phyloP scores from a whole-genome alignment of 352 stramenopile species.

The Phytophthora litchii region DNA sequence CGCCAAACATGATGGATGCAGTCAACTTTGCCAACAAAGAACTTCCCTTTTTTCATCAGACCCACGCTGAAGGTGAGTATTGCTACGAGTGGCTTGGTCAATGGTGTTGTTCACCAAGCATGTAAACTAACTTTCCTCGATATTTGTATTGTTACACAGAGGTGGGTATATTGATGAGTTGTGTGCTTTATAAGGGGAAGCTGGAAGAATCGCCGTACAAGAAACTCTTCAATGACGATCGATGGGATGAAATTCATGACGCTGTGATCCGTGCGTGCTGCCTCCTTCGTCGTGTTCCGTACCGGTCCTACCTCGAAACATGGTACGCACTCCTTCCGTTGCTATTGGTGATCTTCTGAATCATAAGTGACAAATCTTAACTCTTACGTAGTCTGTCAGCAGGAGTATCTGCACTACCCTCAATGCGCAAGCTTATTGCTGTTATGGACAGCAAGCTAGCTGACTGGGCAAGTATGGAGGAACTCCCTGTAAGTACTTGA shows the following conservation, averaged over 20 bases:
- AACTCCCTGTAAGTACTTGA: slow-evolving; percentile 58
- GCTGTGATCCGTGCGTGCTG: slow-evolving; percentile 78
- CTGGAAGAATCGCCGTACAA: slow-evolving; percentile 83
- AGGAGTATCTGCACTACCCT: slow-evolving; percentile 68
- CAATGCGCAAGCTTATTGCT: slow-evolving; percentile 79
- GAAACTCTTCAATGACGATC: slow-evolving; percentile 65
- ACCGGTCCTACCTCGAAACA: slow-evolving; percentile 74
- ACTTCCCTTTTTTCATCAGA: slow-evolving; percentile 63
- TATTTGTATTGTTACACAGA: slow-evolving; percentile 40
- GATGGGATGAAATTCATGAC: slow-evolving; percentile 78
- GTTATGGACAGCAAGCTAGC: slow-evolving; percentile 83
- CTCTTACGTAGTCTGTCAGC: slow-evolving; percentile 62
- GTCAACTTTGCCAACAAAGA: slow-evolving; percentile 72
- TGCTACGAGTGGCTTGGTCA: not conserved
- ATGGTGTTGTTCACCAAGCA: not conserved
- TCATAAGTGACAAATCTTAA: slow-evolving; percentile 3
- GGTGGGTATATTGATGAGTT: slow-evolving; percentile 81
- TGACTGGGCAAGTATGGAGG: slow-evolving; percentile 77
- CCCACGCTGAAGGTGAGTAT: slow-evolving; percentile 54
- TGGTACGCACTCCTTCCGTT: slow-evolving; percentile 42
- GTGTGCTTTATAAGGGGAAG: slow-evolving; percentile 76
- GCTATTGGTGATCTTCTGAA: not conserved
- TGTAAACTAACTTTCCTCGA: not conserved
- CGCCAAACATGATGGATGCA: slow-evolving; percentile 69
- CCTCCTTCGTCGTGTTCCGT: slow-evolving; percentile 69